Percentiles rank a stretch among this genome's conserved stretches.
Conservation (phyloP, 148 eudicot species). For the Diospyros lotus region DNA sequence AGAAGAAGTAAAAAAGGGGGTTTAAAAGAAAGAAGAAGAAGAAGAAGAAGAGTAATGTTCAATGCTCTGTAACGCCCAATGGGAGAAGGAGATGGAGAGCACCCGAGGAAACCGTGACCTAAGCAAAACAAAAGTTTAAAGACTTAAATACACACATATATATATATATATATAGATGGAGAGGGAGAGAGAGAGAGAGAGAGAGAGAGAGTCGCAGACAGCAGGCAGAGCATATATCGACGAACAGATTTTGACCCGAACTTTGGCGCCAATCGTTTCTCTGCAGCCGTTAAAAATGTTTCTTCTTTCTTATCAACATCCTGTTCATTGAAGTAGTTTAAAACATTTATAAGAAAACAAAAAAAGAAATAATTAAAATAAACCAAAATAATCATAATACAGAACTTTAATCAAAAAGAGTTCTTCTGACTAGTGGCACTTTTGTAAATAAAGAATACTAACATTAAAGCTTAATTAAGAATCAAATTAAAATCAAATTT, state of each 20-base stretch:
- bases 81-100: constrained; percentile 1
- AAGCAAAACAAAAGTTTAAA: constrained; percentile 6
- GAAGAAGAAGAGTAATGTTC: constrained; percentile 14
- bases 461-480: no score
- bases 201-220: constrained; percentile 16
- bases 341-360: no score
- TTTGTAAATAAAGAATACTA: no score
- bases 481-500: no score
- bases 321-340: no score
- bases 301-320: no score
- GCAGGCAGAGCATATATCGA: constrained; percentile 10
- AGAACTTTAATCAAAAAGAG: no score
- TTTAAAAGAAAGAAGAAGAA: constrained; percentile 14
- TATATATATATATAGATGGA: no score
- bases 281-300: constrained; percentile 13
- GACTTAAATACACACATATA: no score
- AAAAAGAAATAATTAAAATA: no score
- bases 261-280: constrained; percentile 11
- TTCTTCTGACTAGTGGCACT: no score
- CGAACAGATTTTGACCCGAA: background rate
- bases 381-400: no score
- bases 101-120: constrained; percentile 40
- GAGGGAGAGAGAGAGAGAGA: background rate
- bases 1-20: constrained; percentile 9
- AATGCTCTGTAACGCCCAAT: constrained; percentile 13